Evolutionary conservation across 371 early-diverging fungal species (phyloP).

Genomic region (Apophysomyces ossiformis): DNA sequence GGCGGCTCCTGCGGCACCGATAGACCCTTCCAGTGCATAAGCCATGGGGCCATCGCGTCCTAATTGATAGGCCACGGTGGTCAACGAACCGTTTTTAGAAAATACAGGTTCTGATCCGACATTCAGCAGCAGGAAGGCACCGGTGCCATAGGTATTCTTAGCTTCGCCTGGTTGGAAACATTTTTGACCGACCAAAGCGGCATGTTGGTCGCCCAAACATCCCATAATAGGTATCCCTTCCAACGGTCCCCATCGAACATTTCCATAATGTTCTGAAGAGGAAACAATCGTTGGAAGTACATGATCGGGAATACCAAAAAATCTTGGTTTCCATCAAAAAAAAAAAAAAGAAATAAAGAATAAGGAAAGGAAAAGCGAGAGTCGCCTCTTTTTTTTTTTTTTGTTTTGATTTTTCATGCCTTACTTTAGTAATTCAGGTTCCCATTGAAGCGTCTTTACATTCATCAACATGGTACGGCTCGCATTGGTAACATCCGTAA

Average conservation of each 20-base stretch:
- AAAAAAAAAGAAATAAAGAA: conserved; percentile 8
- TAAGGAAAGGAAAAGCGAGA: background rate
- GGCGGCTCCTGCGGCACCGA: conserved; percentile 93
- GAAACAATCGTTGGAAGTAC: conserved; percentile 82
- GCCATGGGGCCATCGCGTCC: conserved; percentile 74
- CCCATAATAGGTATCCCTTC: conserved; percentile 79
- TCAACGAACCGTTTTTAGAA: conserved; percentile 85
- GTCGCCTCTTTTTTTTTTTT: too few species aligned
- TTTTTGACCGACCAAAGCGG: conserved; percentile 94
- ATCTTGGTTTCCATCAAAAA: conserved; percentile 26
- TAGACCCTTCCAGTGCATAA: conserved; percentile 95
- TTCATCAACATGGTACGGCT: conserved; percentile 94
- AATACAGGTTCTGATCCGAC: conserved; percentile 82
- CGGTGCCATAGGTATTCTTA: conserved; percentile 97
- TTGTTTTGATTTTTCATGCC: conserved; percentile 5
- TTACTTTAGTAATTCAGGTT: conserved; percentile 66
- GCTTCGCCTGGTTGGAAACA: conserved; percentile 88
- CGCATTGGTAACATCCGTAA: conserved; percentile 95
- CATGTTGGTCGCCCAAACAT: conserved; percentile 96
- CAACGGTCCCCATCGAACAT: conserved; percentile 62
- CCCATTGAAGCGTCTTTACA: conserved; percentile 80
- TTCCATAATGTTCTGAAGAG: conserved; percentile 83
- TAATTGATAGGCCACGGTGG: conserved; percentile 92
- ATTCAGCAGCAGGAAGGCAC: conserved; percentile 95
- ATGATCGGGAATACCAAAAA: conserved; percentile 70